Conservation (phyloP, 306 rosid species). For the Leucaena leucocephala region DNA sequence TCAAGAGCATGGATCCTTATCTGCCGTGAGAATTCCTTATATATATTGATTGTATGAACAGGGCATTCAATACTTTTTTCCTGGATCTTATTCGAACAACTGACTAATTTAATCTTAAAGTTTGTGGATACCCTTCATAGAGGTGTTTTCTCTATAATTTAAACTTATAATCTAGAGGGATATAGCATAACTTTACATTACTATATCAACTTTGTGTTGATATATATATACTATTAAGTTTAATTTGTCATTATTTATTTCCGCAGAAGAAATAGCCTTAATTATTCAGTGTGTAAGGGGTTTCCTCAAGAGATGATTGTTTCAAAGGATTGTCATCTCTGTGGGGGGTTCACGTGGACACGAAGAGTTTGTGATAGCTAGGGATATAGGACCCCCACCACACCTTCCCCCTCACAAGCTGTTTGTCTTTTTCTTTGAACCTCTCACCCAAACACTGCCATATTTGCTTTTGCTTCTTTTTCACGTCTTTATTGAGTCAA, state of each 20-base stretch:
- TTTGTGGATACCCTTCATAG: no score
- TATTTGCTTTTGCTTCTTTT: conserved; percentile 67
- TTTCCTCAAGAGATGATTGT: background rate
- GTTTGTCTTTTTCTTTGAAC: conserved; percentile 53
- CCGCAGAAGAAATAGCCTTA: background rate
- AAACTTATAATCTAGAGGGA: no score
- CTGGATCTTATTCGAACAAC: no score
- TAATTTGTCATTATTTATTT: no score
- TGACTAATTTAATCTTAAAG: no score
- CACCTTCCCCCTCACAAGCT: conserved; percentile 42
- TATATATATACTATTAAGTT: no score
- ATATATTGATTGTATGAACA: no score
- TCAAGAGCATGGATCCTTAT: background rate
- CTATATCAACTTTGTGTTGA: no score
- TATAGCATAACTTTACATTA: no score
- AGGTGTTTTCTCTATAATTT: no score
- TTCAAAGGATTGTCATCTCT: background rate
- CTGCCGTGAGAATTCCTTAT: background rate
- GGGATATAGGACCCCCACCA: conserved; percentile 45
- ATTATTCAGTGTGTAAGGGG: background rate
- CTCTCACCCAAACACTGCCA: conserved; percentile 45
- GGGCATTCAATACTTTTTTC: no score
- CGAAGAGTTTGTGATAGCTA: conserved; percentile 49
- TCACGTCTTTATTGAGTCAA: conserved; percentile 61
- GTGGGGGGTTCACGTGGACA: conserved; percentile 39